phyloP scores from a whole-genome alignment of 257 asterid genomes.

The Nicotiana attenuata region DNA sequence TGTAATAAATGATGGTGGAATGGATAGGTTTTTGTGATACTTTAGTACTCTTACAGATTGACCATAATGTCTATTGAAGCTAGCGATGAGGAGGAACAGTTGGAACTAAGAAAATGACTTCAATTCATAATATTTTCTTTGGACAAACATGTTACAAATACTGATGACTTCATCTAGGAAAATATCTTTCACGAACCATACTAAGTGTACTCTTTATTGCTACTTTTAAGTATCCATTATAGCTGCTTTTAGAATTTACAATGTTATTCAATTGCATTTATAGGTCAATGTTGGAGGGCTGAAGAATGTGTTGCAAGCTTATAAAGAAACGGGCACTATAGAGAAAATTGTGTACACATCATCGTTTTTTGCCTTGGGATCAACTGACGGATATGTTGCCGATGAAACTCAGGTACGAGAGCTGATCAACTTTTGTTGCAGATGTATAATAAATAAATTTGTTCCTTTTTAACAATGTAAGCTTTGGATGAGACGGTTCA shows the following conservation, averaged over 20 bases:
- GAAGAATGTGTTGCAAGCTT: slow-evolving; percentile 70
- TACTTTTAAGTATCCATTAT: neutral
- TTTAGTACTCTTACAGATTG: neutral
- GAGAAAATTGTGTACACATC: slow-evolving; percentile 84
- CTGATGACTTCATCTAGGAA: too few relatives aligned
- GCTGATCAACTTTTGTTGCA: neutral
- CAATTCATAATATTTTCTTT: too few relatives aligned
- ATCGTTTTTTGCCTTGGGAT: slow-evolving; percentile 85
- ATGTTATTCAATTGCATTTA: neutral
- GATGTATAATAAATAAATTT: neutral
- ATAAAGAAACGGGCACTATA: slow-evolving; percentile 43
- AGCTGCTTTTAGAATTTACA: neutral
- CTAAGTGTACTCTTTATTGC: neutral
- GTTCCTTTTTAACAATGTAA: neutral
- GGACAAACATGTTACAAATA: too few relatives aligned
- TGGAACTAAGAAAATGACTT: neutral
- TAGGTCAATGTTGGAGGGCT: slow-evolving; percentile 93
- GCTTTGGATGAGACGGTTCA: neutral
- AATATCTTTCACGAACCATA: too few relatives aligned
- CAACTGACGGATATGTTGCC: slow-evolving; percentile 76
- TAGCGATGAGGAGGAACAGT: neutral
- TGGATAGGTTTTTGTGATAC: neutral
- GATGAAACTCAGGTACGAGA: slow-evolving; percentile 68
- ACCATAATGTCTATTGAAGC: neutral
- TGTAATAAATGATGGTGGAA: neutral